Percentiles rank a stretch among this genome's conserved stretches.
Evolutionary conservation across 768 basidiomycete genomes (phyloP).

Genomic region (Auricularia cornea): DNA sequence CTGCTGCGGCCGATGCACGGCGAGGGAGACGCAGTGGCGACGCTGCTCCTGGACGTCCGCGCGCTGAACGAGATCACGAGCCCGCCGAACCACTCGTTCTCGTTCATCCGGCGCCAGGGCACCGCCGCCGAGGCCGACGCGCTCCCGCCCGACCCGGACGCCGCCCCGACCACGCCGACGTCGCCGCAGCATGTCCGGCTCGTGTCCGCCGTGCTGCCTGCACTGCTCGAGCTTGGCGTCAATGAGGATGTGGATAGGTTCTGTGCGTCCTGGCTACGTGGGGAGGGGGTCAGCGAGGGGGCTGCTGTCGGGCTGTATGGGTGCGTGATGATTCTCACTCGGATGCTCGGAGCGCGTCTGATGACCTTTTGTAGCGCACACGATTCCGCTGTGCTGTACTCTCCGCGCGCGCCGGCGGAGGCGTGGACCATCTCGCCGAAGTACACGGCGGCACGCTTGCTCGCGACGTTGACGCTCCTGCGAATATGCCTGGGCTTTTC

Average conservation of each 20-base stretch:
- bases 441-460: constrained; percentile 59
- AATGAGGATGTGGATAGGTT: constrained; percentile 63
- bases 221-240: constrained; percentile 60
- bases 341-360: background rate
- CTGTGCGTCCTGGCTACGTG: constrained; percentile 44
- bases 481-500: constrained; percentile 67
- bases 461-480: constrained; percentile 59
- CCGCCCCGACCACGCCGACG: constrained; percentile 1
- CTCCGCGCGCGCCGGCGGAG: constrained; percentile 27
- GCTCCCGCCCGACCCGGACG: background rate
- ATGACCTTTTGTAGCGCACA: background rate
- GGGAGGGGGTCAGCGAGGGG: constrained; percentile 29
- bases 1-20: background rate
- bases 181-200: constrained; percentile 24
- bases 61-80: background rate
- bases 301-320: constrained; percentile 40
- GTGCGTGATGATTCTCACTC: constrained; percentile 27
- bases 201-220: constrained; percentile 53
- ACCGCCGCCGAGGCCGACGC: background rate
- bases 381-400: constrained; percentile 25
- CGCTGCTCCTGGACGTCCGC: constrained; percentile 19
- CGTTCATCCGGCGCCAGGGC: constrained; percentile 8
- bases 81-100: constrained; percentile 6
- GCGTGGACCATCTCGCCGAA: constrained; percentile 68
- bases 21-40: constrained; percentile 18